phyloP scores from a whole-genome alignment of 139 green algal species.

The Chlamydomonas asymmetrica region DNA sequence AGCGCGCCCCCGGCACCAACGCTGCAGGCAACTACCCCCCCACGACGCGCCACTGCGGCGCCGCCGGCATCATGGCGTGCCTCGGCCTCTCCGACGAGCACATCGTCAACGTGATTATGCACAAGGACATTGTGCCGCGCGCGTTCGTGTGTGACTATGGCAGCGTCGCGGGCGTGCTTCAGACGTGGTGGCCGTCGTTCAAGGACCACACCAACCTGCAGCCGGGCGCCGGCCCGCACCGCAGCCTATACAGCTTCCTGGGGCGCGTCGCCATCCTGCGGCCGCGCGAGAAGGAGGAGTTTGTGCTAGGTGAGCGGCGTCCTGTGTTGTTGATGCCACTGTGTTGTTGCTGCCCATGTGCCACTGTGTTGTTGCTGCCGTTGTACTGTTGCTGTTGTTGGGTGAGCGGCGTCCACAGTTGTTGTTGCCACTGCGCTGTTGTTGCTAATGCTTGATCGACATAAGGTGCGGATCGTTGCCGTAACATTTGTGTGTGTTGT shows the following conservation, averaged over 20 bases:
- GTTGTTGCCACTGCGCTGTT: too few species aligned
- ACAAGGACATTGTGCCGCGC: slow-evolving; percentile 95
- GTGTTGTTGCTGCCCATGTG: too few species aligned
- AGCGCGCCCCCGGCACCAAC: too few species aligned
- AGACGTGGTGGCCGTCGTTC: slow-evolving; percentile 66
- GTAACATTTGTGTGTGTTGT: neutral
- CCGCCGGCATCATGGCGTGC: slow-evolving; percentile 26
- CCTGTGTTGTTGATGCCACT: too few species aligned
- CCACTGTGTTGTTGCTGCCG: too few species aligned
- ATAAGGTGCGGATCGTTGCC: too few species aligned
- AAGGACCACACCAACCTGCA: slow-evolving; percentile 75
- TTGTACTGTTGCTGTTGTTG: too few species aligned
- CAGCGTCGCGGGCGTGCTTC: slow-evolving; percentile 64
- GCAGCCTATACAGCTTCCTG: slow-evolving; percentile 87
- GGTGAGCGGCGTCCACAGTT: too few species aligned
- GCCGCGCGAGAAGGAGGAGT: slow-evolving; percentile 50
- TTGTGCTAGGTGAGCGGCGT: slow-evolving; percentile 38
- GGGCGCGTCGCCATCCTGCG: slow-evolving; percentile 89
- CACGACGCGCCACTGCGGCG: too few species aligned
- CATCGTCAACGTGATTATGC: slow-evolving; percentile 91
- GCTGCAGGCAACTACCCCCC: too few species aligned
- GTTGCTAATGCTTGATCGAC: too few species aligned
- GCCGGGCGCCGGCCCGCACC: slow-evolving; percentile 31
- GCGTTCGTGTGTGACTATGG: slow-evolving; percentile 98
- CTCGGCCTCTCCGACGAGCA: slow-evolving; percentile 47